phyloP scores from a whole-genome alignment of 768 basidiomycete genomes.

The Chalciporus chontae region DNA sequence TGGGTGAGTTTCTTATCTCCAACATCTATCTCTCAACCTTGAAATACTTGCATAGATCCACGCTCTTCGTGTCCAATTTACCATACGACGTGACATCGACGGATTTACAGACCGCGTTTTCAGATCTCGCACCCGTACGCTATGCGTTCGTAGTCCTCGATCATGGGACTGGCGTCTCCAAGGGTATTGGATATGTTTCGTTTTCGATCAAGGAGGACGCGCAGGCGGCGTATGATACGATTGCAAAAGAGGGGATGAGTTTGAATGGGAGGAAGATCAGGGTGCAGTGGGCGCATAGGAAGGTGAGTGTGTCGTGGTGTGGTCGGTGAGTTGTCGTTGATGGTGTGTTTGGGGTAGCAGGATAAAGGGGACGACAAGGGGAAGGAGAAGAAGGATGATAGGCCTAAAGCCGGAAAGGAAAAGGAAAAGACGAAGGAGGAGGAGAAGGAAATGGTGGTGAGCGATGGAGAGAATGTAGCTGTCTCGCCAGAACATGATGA shows the following conservation, averaged over 20 bases:
- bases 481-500: neutral
- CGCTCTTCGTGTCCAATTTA: conserved; percentile 90
- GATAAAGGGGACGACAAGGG: conserved; percentile 31
- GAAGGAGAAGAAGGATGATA: conserved; percentile 57
- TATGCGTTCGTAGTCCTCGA: conserved; percentile 92
- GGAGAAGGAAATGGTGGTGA: neutral
- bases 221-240: conserved; percentile 61
- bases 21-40: too few relatives aligned
- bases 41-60: conserved; percentile 50
- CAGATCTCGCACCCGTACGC: conserved; percentile 91
- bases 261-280: conserved; percentile 69
- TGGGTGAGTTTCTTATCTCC: neutral
- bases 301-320: conserved; percentile 42
- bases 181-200: conserved; percentile 95
- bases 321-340: neutral
- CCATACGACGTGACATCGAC: conserved; percentile 88
- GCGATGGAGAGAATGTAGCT: neutral
- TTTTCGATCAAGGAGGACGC: conserved; percentile 91
- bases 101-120: conserved; percentile 90
- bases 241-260: conserved; percentile 59
- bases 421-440: neutral
- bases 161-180: conserved; percentile 68
- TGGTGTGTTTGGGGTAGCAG: neutral
- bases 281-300: conserved; percentile 77
- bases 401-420: conserved; percentile 18